Base-by-base conservation (phyloP, 2,329 filamentous ascomycete species). In the Stagonosporopsis vannaccii region DNA sequence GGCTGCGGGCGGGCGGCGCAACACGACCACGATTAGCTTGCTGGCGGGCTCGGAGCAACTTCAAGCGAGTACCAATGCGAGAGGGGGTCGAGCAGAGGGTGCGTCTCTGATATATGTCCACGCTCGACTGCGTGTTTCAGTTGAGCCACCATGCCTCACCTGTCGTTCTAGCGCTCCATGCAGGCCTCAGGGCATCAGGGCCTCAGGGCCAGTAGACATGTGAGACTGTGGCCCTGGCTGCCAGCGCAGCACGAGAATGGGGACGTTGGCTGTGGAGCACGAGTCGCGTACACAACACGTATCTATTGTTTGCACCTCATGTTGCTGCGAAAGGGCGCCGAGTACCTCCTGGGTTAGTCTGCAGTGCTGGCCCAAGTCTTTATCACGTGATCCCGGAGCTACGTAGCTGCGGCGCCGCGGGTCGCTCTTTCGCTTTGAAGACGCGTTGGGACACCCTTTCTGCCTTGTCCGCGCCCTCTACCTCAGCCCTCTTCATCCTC, bases 61-160 rank as follows among this genome's bases (percentile, higher is more conserved):
- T 48, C 36, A 56, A 42, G 47, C 53, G 41, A 51, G 25, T 49
- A 44, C 48, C 32, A 52, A 40, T 52, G 48, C 43, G 13, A 49
- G 41, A 51, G 43, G 48, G 37, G 43, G 43, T 48, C 33, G 49
- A 52, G 43, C 44, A 41, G 28, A 30, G 47, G 37, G 25, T 12
- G 41, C 35, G 37, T 56, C 42, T 37, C 47, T 56, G 53, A 48
- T 51, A 51, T 51, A 56, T 56, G 36, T 43, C 48, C 46, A 57
- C 26, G 48, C 55, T 62, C 43, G 32, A 43, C 53, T 56, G 53
- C 53, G 42, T 56, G 53, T 56, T 56, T 56, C 53, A 56, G 42
- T 63, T 65, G 60, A 60, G 58, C 46, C 51, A 53, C 59, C 51
- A 65, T 66, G 65, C 65, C 61, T 66, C 66, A 69, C 57, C 54